Evolutionary conservation across 108 stramenopile species (phyloP).

Genomic region (Chaetoceros tenuissimus): DNA sequence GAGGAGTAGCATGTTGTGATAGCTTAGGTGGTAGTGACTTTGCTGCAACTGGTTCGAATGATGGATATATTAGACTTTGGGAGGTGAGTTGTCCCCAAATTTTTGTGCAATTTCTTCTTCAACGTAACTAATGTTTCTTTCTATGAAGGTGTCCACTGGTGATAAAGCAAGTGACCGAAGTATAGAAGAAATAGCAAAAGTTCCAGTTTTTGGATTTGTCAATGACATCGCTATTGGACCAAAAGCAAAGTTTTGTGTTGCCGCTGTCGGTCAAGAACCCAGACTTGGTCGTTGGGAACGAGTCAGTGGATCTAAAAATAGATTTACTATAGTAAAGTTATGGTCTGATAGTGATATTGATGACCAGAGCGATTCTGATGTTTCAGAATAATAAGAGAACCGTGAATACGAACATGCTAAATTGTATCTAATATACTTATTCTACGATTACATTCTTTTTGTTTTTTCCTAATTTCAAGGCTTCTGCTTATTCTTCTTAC

Average conservation of each 20-base stretch:
- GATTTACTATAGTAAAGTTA: constrained; percentile 63
- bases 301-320: constrained; percentile 70
- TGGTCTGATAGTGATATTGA: constrained; percentile 20
- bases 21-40: constrained; percentile 65
- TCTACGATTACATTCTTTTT: too few relatives aligned
- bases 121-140: neutral
- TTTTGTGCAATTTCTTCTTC: neutral
- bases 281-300: constrained; percentile 82
- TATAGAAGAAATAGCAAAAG: constrained; percentile 34
- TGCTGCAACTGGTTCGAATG: constrained; percentile 72
- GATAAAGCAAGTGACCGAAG: constrained; percentile 36
- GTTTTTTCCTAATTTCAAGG: too few relatives aligned
- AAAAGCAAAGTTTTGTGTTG: constrained; percentile 70
- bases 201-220: constrained; percentile 70
- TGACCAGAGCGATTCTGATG: constrained; percentile 15
- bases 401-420: too few relatives aligned
- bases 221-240: constrained; percentile 77
- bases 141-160: constrained; percentile 20
- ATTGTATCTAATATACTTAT: too few relatives aligned
- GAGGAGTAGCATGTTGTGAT: constrained; percentile 44
- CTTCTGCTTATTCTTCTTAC: neutral
- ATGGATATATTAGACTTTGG: constrained; percentile 86
- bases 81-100: constrained; percentile 25
- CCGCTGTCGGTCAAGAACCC: constrained; percentile 81
- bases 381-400: too few relatives aligned